These are phyloP conservation scores for Solanum tacnaense DNA, from an alignment of 257 asterid genomes.

Conservation along the genomic window DNA sequence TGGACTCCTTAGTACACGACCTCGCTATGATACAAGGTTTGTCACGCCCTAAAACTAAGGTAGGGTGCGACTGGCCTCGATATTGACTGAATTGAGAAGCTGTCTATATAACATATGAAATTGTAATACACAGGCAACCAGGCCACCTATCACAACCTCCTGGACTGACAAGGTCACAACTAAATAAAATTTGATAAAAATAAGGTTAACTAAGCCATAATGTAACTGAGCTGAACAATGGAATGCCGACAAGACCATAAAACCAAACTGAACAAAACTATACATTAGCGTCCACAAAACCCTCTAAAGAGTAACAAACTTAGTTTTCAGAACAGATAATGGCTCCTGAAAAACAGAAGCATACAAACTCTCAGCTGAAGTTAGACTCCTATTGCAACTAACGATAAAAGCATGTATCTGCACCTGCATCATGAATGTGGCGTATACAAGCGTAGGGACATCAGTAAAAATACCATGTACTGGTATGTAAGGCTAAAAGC, in stretches of 20 bases:
- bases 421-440: background rate
- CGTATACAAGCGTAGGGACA: background rate
- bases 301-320: background rate
- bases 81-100: background rate
- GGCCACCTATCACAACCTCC: background rate
- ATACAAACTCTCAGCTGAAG: background rate
- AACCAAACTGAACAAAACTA: background rate
- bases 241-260: background rate
- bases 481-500: too few relatives aligned
- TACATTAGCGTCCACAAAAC: background rate
- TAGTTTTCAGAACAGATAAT: too few relatives aligned
- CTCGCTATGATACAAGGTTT: background rate
- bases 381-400: background rate
- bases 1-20: background rate
- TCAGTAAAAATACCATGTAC: background rate
- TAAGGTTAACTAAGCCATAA: background rate
- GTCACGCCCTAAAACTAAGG: background rate
- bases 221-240: background rate
- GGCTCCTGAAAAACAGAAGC: background rate
- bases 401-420: background rate
- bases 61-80: background rate
- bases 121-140: background rate
- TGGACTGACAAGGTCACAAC: background rate
- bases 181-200: background rate
- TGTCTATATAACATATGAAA: too few relatives aligned